Base-by-base conservation (phyloP, 345 rosid genomes). In the Nasturtium officinale region DNA sequence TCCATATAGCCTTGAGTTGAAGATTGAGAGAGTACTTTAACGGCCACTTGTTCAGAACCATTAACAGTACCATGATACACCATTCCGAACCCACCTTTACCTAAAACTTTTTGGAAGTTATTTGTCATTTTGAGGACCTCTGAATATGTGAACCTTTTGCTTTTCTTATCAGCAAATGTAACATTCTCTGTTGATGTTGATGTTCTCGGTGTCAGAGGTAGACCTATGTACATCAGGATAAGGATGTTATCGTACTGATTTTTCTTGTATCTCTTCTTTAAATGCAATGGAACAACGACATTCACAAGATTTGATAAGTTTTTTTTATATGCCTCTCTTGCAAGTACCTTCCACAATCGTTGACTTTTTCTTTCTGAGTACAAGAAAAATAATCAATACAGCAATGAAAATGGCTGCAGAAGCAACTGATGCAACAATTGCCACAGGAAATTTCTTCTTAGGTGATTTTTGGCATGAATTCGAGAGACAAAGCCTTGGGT, bases 31-130 rank as follows among this genome's bases (percentile, higher is more conserved):
- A 84, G 77, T 61, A 84, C 5, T 68, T 84, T 84, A 15, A 86
- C 86, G 0, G 86, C 87, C 4, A 86, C 87, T n/a, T 81, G 65
- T 28, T 29, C 16, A 29, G 63, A 66, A 3, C 71, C 80, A 52
- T 79, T 70, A 10, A 80, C 11, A n/a, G 35, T 16, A 16, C 85
- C 87, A 1, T 78, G 69, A 53, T 50, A 83, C 17, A 86, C 87
- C 15, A 62, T 42, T 9, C 89, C 87, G 8, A 82, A 86, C 11
- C 83, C 86, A 52, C 87, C 87, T 73, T 83, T 20, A 3, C 87
- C 89, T 28, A 80, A 15, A 20, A 69, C 64, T 18, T 40, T 76
- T 15, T 37, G 40, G 29, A 83, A 79, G 17, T 82, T 74, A 50
- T 80, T 71, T 2, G 87, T 83, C 33, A 83, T 77, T 12, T 17